Evolutionary conservation across 2,329 filamentous ascomycete genomes (phyloP).

Genomic region (Fusarium abutilonis): DNA sequence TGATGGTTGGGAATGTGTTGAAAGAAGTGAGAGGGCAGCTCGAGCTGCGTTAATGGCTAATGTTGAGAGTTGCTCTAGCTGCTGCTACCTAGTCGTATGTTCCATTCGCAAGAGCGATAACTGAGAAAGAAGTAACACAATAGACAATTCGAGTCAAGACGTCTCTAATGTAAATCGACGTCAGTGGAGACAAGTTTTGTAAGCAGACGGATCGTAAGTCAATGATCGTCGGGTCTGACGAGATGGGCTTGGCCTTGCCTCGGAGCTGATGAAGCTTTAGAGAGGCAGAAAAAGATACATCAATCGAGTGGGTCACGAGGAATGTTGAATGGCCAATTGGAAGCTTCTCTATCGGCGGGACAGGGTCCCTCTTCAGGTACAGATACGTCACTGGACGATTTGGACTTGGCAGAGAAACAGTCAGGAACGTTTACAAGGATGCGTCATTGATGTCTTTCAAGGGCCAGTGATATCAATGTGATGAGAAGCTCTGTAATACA

Average conservation of each 20-base stretch:
- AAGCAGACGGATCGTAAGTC: slow-evolving; percentile 18
- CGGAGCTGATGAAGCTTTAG: slow-evolving; percentile 12
- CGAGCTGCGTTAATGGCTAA: slow-evolving; percentile 20
- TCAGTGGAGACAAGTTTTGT: slow-evolving; percentile 31
- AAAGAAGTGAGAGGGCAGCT: slow-evolving; percentile 21
- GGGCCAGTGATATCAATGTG: background rate
- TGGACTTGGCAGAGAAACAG: slow-evolving; percentile 31
- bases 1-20: background rate
- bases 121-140: background rate
- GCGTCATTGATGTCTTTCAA: slow-evolving; percentile 17
- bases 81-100: slow-evolving; percentile 28
- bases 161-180: slow-evolving; percentile 16
- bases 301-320: slow-evolving; percentile 29
- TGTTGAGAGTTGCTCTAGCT: slow-evolving; percentile 9
- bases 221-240: slow-evolving; percentile 23
- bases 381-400: slow-evolving; percentile 36
- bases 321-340: slow-evolving; percentile 25
- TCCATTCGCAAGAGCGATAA: slow-evolving; percentile 13
- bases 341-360: background rate
- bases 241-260: slow-evolving; percentile 8
- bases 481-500: background rate
- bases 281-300: slow-evolving; percentile 12
- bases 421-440: slow-evolving; percentile 16
- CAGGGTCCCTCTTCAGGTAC: slow-evolving; percentile 39
- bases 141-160: background rate